phyloP scores from a whole-genome alignment of 1,284 basidiomycete genomes.

The Puccinia novopanici region DNA sequence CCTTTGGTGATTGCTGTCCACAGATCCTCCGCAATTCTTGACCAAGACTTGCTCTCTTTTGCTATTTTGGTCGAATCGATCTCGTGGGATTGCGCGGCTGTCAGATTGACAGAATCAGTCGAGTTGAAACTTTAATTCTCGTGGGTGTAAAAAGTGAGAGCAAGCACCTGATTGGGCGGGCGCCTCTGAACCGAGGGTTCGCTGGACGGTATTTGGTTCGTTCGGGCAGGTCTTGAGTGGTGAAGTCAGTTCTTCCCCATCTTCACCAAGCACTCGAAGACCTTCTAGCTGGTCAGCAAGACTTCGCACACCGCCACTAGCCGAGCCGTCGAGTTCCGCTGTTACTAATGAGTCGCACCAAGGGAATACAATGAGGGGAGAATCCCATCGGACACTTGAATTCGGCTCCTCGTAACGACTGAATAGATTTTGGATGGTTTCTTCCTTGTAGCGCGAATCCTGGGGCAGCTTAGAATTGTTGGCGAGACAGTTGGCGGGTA shows the following conservation, averaged over 20 bases:
- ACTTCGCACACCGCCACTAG: not conserved
- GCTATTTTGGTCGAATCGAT: not conserved
- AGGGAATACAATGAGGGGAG: constrained; percentile 44
- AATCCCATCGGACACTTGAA: constrained; percentile 36
- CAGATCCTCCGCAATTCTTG: constrained; percentile 41
- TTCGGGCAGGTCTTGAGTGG: not conserved
- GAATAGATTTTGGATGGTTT: constrained; percentile 36
- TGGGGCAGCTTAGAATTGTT: constrained; percentile 25
- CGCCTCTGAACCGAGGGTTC: not conserved
- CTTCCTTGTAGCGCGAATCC: constrained; percentile 34
- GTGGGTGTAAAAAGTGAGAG: not conserved
- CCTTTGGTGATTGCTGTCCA: constrained; percentile 39
- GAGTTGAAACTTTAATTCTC: not conserved
- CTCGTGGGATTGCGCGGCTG: not conserved
- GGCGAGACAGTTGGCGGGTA: constrained; percentile 31
- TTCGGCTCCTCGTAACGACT: constrained; percentile 46
- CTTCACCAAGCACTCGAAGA: constrained; percentile 35
- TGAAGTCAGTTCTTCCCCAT: constrained; percentile 15
- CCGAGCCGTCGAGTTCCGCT: not conserved
- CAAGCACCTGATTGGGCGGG: constrained; percentile 16
- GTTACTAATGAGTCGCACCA: constrained; percentile 38
- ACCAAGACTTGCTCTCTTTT: constrained; percentile 12
- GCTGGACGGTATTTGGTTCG: not conserved
- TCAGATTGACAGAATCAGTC: not conserved
- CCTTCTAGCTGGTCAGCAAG: constrained; percentile 30